Base-by-base conservation (phyloP, 2,329 filamentous ascomycete genomes). In the Arthrocladium fulminans region DNA sequence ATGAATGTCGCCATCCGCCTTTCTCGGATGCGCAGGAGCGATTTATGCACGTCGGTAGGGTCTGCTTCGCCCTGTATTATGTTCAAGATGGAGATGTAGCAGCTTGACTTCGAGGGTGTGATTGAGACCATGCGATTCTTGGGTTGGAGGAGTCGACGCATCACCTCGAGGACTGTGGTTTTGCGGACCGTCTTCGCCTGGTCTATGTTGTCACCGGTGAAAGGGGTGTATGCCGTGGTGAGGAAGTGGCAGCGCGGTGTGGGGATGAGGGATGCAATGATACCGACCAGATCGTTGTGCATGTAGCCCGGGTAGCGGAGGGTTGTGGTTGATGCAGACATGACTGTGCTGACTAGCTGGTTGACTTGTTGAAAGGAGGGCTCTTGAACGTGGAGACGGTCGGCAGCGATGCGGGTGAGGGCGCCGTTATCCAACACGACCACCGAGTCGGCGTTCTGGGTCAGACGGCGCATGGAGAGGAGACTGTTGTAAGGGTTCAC, bases 51-150 rank as follows among this genome's bases (percentile, higher is more conserved):
- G 67, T 98, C 94, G 2, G 90, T 97, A 7, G 92, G 90, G 64
- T 98, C 94, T 32, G 94, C 92, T 67, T 98, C 92, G 61, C 92
- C 92, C 73, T 97, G 92, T 60, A 98, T 98, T 60, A 98, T 95
- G 67, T 98, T 97, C 54, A 98, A 75, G 59, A 98, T 97, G 41
- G 88, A 95, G 63, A 98, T 97, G 72, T 98, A 98, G 73, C 92
- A 98, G 70, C 88, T 96, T 72, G 88, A 94, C 73, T 97, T 97
- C 60, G 85, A 86, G 1, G 90, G 89, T 49, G 88, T 84, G 19
- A 92, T 95, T 20, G 89, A 95, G 39, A 98, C 92, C 92, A 98
- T 98, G 64, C 94, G 83, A 69, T 98, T 98, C 75, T 98, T 98
- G 32, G 92, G 92, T 68, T 98, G 94, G 50, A 98, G 73, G 20